Percentiles rank a stretch among this genome's conserved stretches.
phyloP scores from a whole-genome alignment of 345 rosid species.

The Populus euphratica region DNA sequence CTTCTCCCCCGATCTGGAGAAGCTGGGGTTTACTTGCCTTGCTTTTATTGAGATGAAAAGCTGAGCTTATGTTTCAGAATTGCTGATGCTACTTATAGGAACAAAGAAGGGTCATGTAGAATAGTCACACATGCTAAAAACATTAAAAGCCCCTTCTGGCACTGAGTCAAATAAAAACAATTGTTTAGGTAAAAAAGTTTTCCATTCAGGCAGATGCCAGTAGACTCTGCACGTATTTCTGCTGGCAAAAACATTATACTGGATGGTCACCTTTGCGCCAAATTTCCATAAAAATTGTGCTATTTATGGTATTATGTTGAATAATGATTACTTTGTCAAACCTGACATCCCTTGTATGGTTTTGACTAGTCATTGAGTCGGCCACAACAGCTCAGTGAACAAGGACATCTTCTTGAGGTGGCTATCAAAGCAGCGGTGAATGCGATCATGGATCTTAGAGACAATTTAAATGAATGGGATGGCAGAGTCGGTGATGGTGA shows the following conservation, averaged over 20 bases:
- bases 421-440: slow-evolving; percentile 86
- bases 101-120: neutral
- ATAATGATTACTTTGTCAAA: neutral
- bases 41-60: neutral
- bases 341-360: slow-evolving; percentile 20
- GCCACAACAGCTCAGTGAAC: slow-evolving; percentile 57
- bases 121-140: neutral
- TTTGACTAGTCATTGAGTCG: slow-evolving; percentile 55
- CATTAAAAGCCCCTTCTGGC: neutral
- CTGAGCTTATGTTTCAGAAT: neutral
- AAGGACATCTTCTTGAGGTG: slow-evolving; percentile 65
- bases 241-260: neutral
- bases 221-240: neutral
- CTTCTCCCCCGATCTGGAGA: neutral
- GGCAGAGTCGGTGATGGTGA: slow-evolving; percentile 95
- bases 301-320: neutral
- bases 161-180: neutral
- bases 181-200: neutral
- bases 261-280: neutral
- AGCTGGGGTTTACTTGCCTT: neutral
- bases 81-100: neutral
- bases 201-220: neutral
- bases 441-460: slow-evolving; percentile 58
- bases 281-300: neutral
- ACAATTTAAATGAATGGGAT: slow-evolving; percentile 90